Percentiles rank a stretch among this genome's conserved stretches.
Conservation (phyloP, 2,329 filamentous ascomycete species). For the Lachnellula occidentalis region DNA sequence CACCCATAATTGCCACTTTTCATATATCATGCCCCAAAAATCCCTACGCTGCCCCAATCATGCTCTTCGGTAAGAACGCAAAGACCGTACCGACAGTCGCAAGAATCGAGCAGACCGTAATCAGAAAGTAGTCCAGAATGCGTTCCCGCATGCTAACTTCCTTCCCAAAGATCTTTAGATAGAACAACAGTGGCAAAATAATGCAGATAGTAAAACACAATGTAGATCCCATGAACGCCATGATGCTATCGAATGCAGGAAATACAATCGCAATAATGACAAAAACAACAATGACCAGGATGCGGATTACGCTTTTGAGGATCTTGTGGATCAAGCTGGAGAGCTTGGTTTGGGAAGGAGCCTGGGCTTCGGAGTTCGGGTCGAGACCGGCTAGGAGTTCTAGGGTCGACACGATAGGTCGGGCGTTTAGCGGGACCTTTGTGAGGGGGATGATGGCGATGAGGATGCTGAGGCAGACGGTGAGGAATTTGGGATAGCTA, state of each 20-base stretch:
- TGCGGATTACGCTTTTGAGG: constrained; percentile 55
- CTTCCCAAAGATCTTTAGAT: constrained; percentile 79
- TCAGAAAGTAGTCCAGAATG: constrained; percentile 60
- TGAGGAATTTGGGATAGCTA: constrained; percentile 69
- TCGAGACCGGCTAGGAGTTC: constrained; percentile 73
- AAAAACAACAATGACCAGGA: constrained; percentile 65
- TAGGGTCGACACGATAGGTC: constrained; percentile 79
- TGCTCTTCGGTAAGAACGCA: constrained; percentile 77
- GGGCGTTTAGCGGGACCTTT: constrained; percentile 86
- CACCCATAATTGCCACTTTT: not conserved
- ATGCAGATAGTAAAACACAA: constrained; percentile 94
- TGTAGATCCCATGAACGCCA: constrained; percentile 76
- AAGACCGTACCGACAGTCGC: constrained; percentile 77
- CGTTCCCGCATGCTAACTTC: constrained; percentile 62
- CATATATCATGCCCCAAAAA: not conserved
- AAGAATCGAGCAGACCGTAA: constrained; percentile 63
- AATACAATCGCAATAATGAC: constrained; percentile 68
- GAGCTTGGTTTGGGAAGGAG: constrained; percentile 45
- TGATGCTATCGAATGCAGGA: constrained; percentile 65
- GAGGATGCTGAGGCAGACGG: constrained; percentile 76
- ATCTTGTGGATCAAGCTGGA: constrained; percentile 52
- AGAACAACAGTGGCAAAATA: constrained; percentile 82
- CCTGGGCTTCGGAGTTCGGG: constrained; percentile 36
- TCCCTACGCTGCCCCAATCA: constrained; percentile 51
- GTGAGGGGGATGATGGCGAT: constrained; percentile 91